Percentiles rank a stretch among this genome's conserved stretches.
These are phyloP conservation scores for Acarospora socialis DNA, from an alignment of 2,329 filamentous ascomycete species.

Conservation along the genomic window DNA sequence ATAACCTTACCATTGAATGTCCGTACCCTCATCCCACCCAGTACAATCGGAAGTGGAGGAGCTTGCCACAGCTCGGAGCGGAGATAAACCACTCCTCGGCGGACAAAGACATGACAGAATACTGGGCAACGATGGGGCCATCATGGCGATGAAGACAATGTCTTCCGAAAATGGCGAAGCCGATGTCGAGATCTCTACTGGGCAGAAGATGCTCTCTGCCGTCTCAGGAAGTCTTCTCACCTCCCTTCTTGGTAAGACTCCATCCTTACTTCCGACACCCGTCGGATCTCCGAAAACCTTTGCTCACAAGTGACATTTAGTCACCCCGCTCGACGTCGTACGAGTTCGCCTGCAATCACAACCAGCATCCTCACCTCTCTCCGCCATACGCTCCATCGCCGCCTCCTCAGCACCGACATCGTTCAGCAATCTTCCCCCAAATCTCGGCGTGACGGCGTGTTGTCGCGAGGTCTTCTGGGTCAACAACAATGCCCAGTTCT, in stretches of 20 bases:
- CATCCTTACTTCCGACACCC: slow-evolving; percentile 7
- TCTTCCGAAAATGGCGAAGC: too few relatives aligned
- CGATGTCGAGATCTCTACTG: slow-evolving; percentile 56
- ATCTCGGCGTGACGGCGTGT: slow-evolving; percentile 84
- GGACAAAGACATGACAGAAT: too few relatives aligned
- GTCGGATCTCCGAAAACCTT: slow-evolving; percentile 10
- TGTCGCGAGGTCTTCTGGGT: slow-evolving; percentile 97
- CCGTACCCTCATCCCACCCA: too few relatives aligned
- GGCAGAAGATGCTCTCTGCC: slow-evolving; percentile 90
- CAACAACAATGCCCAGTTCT: slow-evolving; percentile 68
- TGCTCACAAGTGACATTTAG: slow-evolving; percentile 31
- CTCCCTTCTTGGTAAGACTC: slow-evolving; percentile 61
- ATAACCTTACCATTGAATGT: too few relatives aligned
- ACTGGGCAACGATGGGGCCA: slow-evolving; percentile 2
- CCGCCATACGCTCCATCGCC: slow-evolving; percentile 30
- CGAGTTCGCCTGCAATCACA: slow-evolving; percentile 90
- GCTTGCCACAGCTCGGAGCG: too few relatives aligned
- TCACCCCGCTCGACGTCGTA: slow-evolving; percentile 92
- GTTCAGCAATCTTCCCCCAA: slow-evolving; percentile 59
- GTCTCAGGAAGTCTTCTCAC: slow-evolving; percentile 82
- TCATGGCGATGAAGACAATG: slow-evolving; percentile 22
- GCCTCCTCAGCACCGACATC: slow-evolving; percentile 35
- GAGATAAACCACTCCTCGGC: too few relatives aligned
- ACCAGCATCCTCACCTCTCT: slow-evolving; percentile 35
- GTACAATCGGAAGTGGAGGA: too few relatives aligned